Evolutionary conservation across 2,329 filamentous ascomycete species (phyloP).

Genomic region (Rachicladosporium sp.): DNA sequence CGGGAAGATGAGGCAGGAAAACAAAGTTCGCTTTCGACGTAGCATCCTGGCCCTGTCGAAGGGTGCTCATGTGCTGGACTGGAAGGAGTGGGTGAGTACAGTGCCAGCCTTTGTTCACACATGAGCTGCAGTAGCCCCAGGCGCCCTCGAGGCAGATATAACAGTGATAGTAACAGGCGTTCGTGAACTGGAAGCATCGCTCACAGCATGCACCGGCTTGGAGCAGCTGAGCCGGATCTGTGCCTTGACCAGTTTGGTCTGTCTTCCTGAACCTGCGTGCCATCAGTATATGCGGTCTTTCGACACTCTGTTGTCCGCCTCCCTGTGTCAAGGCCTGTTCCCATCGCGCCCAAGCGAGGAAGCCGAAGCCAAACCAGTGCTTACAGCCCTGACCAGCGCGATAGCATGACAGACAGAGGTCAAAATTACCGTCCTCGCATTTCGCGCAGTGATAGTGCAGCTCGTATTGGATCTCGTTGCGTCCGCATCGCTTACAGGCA

Average conservation of each 20-base stretch:
- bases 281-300: conserved; percentile 41
- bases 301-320: conserved; percentile 28
- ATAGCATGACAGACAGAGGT: conserved; percentile 74
- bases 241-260: conserved; percentile 5
- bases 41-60: conserved; percentile 10
- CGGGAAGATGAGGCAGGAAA: conserved; percentile 24
- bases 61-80: conserved; percentile 44
- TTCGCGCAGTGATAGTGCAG: conserved; percentile 70
- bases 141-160: conserved; percentile 78
- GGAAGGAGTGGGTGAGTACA: conserved; percentile 76
- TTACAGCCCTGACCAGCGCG: conserved; percentile 62
- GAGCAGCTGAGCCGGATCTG: conserved; percentile 43
- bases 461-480: conserved; percentile 65
- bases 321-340: conserved; percentile 27
- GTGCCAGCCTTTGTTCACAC: conserved; percentile 68
- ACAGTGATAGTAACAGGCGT: conserved; percentile 85
- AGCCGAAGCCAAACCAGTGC: conserved; percentile 81
- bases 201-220: conserved; percentile 78
- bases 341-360: conserved; percentile 46
- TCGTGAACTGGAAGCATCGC: conserved; percentile 58
- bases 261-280: conserved; percentile 32
- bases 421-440: conserved; percentile 61
- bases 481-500: conserved; percentile 56
- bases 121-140: conserved; percentile 86
- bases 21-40: conserved; percentile 12